Conservation (phyloP, 495 filamentous ascomycete genomes). For the Aspergillus kassunensis region DNA sequence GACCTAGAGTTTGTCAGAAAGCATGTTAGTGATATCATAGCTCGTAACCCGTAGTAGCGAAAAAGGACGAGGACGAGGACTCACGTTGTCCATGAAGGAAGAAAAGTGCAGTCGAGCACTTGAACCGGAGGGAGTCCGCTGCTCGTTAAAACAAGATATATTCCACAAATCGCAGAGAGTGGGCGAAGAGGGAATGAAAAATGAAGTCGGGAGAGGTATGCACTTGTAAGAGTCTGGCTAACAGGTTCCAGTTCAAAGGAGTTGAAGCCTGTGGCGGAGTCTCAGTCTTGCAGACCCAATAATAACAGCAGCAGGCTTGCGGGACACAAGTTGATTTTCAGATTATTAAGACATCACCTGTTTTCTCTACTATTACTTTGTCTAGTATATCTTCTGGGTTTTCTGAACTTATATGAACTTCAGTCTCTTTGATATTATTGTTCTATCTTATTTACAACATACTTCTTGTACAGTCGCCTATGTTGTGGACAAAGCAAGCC, state of each 20-base stretch:
- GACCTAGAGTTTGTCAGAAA: constrained; percentile 26
- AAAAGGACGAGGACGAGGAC: constrained; percentile 17
- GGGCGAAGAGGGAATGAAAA: background rate
- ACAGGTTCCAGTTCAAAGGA: constrained; percentile 18
- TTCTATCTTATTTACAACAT: background rate
- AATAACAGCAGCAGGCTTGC: constrained; percentile 15
- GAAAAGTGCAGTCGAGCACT: constrained; percentile 31
- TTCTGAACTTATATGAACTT: no score
- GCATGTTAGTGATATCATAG: constrained; percentile 7
- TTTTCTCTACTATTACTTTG: no score
- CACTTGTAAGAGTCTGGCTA: constrained; percentile 13
- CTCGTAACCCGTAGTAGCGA: no score
- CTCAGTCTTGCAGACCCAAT: constrained; percentile 23
- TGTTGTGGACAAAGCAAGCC: background rate
- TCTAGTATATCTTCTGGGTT: no score
- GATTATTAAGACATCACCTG: constrained; percentile 2
- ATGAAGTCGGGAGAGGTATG: constrained; percentile 7
- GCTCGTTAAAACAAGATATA: no score
- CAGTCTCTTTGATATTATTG: no score
- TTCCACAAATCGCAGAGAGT: constrained; percentile 4
- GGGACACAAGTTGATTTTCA: constrained; percentile 16
- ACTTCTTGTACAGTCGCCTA: background rate
- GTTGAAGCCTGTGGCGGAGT: constrained; percentile 30
- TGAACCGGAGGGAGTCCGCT: constrained; percentile 25
- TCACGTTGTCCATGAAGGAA: constrained; percentile 48